These are phyloP conservation scores for Monilinia fructicola DNA, from an alignment of 2,329 filamentous ascomycete species.

Conservation along the genomic window DNA sequence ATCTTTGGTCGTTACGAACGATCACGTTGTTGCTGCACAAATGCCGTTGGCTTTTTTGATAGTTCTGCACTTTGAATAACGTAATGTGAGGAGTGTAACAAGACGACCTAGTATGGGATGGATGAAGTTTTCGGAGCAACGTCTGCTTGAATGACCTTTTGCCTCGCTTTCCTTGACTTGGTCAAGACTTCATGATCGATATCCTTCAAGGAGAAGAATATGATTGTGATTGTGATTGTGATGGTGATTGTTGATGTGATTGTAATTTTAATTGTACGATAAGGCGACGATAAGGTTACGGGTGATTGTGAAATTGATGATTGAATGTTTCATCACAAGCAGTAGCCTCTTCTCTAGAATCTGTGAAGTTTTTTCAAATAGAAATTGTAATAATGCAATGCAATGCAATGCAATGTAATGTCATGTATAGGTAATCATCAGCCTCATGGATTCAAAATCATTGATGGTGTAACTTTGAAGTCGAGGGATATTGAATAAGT, in stretches of 20 bases:
- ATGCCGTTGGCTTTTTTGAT: neutral
- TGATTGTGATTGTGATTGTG: neutral
- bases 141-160: neutral
- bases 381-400: too few relatives aligned
- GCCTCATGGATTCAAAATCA: slow-evolving; percentile 11
- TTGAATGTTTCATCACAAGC: slow-evolving; percentile 4
- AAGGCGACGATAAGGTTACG: neutral
- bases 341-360: neutral
- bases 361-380: neutral
- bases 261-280: too few relatives aligned
- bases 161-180: neutral
- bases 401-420: too few relatives aligned
- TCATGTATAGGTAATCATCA: slow-evolving; percentile 1
- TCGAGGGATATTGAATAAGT: neutral
- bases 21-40: neutral
- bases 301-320: neutral
- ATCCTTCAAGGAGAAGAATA: neutral
- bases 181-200: slow-evolving; percentile 12
- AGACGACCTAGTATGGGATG: neutral
- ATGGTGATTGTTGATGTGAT: too few relatives aligned
- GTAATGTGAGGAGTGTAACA: slow-evolving; percentile 11
- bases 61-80: too few relatives aligned
- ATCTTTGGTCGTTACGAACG: slow-evolving; percentile 32
- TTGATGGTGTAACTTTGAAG: neutral
- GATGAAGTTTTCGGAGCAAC: slow-evolving; percentile 14